Evolutionary conservation across 2,329 filamentous ascomycete genomes (phyloP), one percentile per base, ranked within the genome.

Genomic region (Colletotrichum paranaense): DNA sequence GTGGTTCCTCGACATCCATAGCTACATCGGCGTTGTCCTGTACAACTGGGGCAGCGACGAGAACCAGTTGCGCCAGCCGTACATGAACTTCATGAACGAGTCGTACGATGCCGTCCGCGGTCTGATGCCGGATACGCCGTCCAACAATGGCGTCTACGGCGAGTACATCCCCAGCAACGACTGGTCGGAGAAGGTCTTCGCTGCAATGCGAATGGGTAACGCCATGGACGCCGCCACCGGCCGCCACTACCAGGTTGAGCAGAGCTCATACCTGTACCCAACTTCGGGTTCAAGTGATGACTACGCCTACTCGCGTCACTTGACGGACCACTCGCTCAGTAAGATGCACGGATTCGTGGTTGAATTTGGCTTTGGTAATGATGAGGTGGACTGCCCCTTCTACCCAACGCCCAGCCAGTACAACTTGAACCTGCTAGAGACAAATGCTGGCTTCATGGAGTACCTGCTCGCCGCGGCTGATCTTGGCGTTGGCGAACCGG

Each of bases 1-100:
- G 32, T 91, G 88, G 88, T 89, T 89, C 78, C 80, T 90, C 72
- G 89, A 91, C 75, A 82, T 91, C 57, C 89, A 91, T 82, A 89
- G 88, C 1, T 87, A 83, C 32, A 82, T 84, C 0, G 88, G 87
- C 2, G 67, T 66, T 12, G 64, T 75, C 67, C 80, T 91, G 16
- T 90, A 90, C 79, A 84, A 82, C 67, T 91, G 89, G 89, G 89
- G 89, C 26, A 86, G 88, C 74, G 88, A 91, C 75, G 83, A 87
- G 59, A 81, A 86, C 69, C 89, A 91, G 79, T 81, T 80, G 64
- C 82, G 79, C 0, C 82, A 84, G 58, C 77, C 84, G 0, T 75
- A 75, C 62, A 87, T 88, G 83, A 90, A 85, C 80, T 89, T 90
- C 79, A 77, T 82, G 30, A 91, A 90, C 82, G 66, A 80, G 2